phyloP scores from a whole-genome alignment of 768 basidiomycete species.

The Tylopilus balloui region DNA sequence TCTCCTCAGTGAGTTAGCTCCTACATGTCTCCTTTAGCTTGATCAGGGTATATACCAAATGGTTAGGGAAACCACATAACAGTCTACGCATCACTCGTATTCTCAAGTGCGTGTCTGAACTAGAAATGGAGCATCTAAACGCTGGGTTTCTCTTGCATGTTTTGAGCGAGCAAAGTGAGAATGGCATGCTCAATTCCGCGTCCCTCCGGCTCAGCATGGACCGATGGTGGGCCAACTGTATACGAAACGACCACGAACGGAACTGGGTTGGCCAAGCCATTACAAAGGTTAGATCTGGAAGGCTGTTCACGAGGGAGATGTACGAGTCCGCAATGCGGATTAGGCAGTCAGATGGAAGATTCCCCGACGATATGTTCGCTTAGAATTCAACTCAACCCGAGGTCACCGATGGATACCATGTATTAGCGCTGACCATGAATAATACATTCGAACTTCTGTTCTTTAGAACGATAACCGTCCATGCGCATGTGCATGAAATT shows the following conservation, averaged over 20 bases:
- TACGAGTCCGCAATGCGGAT: slow-evolving; percentile 49
- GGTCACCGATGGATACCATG: background rate
- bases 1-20: slow-evolving; percentile 52
- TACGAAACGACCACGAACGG: slow-evolving; percentile 58
- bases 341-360: slow-evolving; percentile 25
- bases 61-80: slow-evolving; percentile 65
- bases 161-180: slow-evolving; percentile 64
- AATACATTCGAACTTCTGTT: background rate
- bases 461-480: background rate
- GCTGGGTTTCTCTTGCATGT: slow-evolving; percentile 67
- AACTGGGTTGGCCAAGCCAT: slow-evolving; percentile 51
- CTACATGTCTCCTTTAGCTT: background rate
- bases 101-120: slow-evolving; percentile 67
- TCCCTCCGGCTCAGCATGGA: slow-evolving; percentile 63
- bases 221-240: slow-evolving; percentile 73
- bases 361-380: slow-evolving; percentile 5
- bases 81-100: slow-evolving; percentile 75
- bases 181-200: slow-evolving; percentile 44
- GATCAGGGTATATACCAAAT: background rate
- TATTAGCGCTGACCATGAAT: background rate
- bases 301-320: slow-evolving; percentile 52
- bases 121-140: slow-evolving; percentile 61
- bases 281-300: slow-evolving; percentile 42
- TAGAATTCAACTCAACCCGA: background rate
- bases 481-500: slow-evolving; percentile 3